Conservation (phyloP, 768 basidiomycete species). For the Mycena leptocephala region DNA sequence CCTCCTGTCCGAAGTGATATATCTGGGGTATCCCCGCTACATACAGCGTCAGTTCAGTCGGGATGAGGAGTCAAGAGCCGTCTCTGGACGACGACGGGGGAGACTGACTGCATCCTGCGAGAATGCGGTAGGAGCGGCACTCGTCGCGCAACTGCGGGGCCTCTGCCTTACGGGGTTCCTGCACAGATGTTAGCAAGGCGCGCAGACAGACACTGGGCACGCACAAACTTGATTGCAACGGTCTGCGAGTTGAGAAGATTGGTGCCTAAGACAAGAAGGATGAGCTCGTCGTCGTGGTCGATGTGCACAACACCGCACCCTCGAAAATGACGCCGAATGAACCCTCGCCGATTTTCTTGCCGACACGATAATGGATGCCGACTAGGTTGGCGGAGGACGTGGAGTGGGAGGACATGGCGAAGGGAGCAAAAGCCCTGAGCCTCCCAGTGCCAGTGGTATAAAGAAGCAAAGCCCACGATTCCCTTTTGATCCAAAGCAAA, state of each 20-base stretch:
- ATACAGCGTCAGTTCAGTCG: background rate
- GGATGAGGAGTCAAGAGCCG: background rate
- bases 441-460: constrained; percentile 12
- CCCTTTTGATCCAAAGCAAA: background rate
- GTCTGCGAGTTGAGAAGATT: constrained; percentile 99
- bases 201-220: constrained; percentile 52
- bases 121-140: constrained; percentile 96
- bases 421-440: constrained; percentile 11
- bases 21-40: constrained; percentile 98
- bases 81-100: background rate
- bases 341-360: constrained; percentile 99
- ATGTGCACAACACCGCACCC: constrained; percentile 59
- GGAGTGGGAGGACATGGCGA: constrained; percentile 71
- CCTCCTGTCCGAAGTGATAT: constrained; percentile 99
- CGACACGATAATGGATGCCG: constrained; percentile 97
- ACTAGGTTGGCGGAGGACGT: constrained; percentile 84
- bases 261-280: constrained; percentile 74
- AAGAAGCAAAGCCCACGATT: background rate
- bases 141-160: constrained; percentile 98
- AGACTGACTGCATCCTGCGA: constrained; percentile 85
- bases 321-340: constrained; percentile 98
- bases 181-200: constrained; percentile 26
- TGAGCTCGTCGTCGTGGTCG: constrained; percentile 19
- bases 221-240: constrained; percentile 99
- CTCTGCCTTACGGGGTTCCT: constrained; percentile 95